Evolutionary conservation across 768 basidiomycete genomes (phyloP).

Genomic region (Podaxis pistillaris): DNA sequence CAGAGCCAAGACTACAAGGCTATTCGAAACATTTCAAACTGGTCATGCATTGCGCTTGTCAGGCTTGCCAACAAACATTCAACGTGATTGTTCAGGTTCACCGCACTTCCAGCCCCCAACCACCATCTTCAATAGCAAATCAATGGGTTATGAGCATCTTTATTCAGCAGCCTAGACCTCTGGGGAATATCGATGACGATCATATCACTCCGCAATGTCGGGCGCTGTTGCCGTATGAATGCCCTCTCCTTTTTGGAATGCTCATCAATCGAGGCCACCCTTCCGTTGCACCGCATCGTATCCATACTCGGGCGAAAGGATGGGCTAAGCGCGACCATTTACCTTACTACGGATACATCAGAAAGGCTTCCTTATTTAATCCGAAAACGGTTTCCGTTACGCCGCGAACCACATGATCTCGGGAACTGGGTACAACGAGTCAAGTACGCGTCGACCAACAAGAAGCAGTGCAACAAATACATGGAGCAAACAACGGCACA

Average conservation of each 20-base stretch:
- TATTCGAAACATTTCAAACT: not conserved
- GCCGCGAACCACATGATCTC: not conserved
- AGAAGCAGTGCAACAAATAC: slow-evolving; percentile 11
- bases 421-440: slow-evolving; percentile 2
- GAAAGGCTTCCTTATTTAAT: not conserved
- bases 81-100: not conserved
- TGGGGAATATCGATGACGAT: slow-evolving; percentile 3
- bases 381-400: not conserved
- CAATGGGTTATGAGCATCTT: not conserved
- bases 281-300: slow-evolving; percentile 11
- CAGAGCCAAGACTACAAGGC: not conserved
- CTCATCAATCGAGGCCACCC: not conserved
- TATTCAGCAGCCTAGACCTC: not conserved
- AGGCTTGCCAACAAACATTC: not conserved
- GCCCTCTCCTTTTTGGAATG: not conserved
- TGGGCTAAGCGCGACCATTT: not conserved
- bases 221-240: slow-evolving; percentile 3
- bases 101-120: not conserved
- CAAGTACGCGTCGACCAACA: slow-evolving; percentile 4
- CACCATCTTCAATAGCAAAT: not conserved
- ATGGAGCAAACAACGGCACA: slow-evolving; percentile 10
- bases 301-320: not conserved
- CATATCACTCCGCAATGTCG: not conserved
- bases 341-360: slow-evolving; percentile 14
- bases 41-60: not conserved